A percentile compares a stretch with the other conserved stretches of the same genome.
These are phyloP conservation scores for Stereum hirsutum DNA, from an alignment of 1,284 basidiomycete genomes.

Conservation along the genomic window DNA sequence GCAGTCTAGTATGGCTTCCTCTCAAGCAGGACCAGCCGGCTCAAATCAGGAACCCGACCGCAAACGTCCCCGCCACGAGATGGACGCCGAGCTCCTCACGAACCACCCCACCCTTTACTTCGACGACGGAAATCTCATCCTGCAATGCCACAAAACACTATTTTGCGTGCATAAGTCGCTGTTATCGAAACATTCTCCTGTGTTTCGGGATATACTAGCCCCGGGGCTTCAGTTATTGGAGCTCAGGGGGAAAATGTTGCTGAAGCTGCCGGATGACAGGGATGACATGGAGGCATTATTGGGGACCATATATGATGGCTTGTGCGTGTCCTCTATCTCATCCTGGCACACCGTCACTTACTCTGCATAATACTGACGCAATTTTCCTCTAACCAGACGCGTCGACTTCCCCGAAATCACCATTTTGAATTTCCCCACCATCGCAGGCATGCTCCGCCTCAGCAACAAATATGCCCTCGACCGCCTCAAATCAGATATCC, in stretches of 20 bases:
- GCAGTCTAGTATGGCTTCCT: neutral
- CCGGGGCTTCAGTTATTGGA: neutral
- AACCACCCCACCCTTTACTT: constrained; percentile 11
- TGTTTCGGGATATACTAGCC: constrained; percentile 3
- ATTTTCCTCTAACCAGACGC: constrained; percentile 10
- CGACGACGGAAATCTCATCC: constrained; percentile 11
- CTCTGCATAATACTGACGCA: neutral
- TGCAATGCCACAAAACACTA: constrained; percentile 8
- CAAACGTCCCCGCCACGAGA: constrained; percentile 1
- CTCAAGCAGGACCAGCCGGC: neutral
- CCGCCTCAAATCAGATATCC: constrained; percentile 5
- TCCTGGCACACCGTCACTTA: neutral
- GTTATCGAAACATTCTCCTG: constrained; percentile 7
- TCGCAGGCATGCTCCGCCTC: constrained; percentile 14
- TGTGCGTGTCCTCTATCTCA: constrained; percentile 7
- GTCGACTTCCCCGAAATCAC: constrained; percentile 15
- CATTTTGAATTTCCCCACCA: constrained; percentile 15
- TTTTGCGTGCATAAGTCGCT: constrained; percentile 12
- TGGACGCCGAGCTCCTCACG: constrained; percentile 1
- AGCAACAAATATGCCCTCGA: constrained; percentile 10
- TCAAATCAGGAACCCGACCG: neutral
- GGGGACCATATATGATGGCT: constrained; percentile 9
- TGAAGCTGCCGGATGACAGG: constrained; percentile 5
- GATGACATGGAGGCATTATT: constrained; percentile 10
- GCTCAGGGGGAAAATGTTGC: constrained; percentile 2